Evolutionary conservation across 768 basidiomycete genomes (phyloP), one percentile per base, ranked within the genome.

Genomic region (Mycena galopus): DNA sequence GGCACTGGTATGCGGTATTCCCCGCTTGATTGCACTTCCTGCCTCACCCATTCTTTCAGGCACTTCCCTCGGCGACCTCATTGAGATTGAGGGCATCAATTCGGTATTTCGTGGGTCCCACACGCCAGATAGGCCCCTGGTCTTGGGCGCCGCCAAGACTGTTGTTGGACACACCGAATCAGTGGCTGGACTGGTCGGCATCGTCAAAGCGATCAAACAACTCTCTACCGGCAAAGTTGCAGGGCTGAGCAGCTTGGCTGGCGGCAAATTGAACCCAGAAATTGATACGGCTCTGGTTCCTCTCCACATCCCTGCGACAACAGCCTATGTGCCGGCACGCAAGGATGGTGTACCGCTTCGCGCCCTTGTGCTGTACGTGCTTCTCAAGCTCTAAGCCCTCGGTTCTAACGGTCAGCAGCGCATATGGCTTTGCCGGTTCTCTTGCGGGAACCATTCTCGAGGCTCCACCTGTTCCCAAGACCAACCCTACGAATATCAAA

Each of bases 341-440:
- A n/a, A n/a, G n/a, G n/a, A n/a, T n/a, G n/a, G n/a, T n/a, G n/a
- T n/a, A n/a, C n/a, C n/a, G n/a, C n/a, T n/a, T n/a, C n/a, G n/a
- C n/a, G n/a, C n/a, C n/a, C n/a, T n/a, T n/a, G n/a, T n/a, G n/a
- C n/a, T n/a, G n/a, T n/a, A n/a, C n/a, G n/a, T n/a, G 4, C 17
- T 62, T 21, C 59, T 23, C 71, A 2, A 1, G 33, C 0, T 7
- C 47, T 44, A 1, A 19, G 9, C 27, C 37, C 59, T 57, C 65
- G 39, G 16, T 44, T 23, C 42, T 76, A 39, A 76, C 51, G 8
- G n/a, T 12, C 5, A 42, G 19, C 65, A 84, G 83, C 23, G 80
- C 82, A 1, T 82, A 82, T 63, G 83, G 82, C n/a, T 82, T 84
- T 56, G 80, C 83, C 14, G 83, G 83, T 9, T n/a, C n/a, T n/a